Conservation (phyloP, 495 filamentous ascomycete species). For the Polyplosphaeria fusca region DNA sequence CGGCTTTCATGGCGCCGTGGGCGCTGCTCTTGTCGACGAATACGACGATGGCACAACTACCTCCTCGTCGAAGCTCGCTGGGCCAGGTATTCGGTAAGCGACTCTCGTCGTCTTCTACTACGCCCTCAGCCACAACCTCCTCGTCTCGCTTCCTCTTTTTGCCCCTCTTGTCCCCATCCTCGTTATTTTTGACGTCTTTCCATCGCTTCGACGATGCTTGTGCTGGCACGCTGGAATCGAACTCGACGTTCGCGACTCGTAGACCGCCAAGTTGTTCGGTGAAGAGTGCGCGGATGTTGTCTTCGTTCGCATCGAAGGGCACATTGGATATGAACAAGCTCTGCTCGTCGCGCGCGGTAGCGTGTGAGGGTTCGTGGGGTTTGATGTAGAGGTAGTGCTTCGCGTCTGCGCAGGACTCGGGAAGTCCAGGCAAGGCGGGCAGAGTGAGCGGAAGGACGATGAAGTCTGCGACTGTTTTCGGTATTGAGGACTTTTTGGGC, state of each 20-base stretch:
- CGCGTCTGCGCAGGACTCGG: constrained; percentile 2
- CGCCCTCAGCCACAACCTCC: constrained; percentile 44
- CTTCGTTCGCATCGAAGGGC: constrained; percentile 77
- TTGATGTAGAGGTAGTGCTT: constrained; percentile 86
- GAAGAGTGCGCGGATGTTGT: constrained; percentile 73
- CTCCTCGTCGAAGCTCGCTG: constrained; percentile 64
- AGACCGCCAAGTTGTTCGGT: constrained; percentile 61
- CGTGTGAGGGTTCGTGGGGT: constrained; percentile 70
- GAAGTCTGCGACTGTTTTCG: constrained; percentile 33
- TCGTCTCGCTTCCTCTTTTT: constrained; percentile 48
- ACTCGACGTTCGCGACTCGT: constrained; percentile 70
- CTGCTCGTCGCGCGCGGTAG: constrained; percentile 58
- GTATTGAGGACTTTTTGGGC: neutral
- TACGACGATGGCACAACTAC: constrained; percentile 72
- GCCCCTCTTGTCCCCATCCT: constrained; percentile 52
- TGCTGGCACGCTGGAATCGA: constrained; percentile 49
- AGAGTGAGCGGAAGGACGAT: constrained; percentile 36
- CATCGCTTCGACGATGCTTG: constrained; percentile 2
- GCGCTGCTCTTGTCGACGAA: constrained; percentile 78
- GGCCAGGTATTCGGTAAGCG: constrained; percentile 70
- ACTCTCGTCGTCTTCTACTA: constrained; percentile 46
- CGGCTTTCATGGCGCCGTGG: constrained; percentile 68
- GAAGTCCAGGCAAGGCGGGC: constrained; percentile 8
- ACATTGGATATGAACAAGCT: constrained; percentile 85
- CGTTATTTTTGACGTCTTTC: constrained; percentile 47